These are phyloP conservation scores for Fusarium nodosum DNA, from an alignment of 2,329 filamentous ascomycete genomes.

Conservation along the genomic window DNA sequence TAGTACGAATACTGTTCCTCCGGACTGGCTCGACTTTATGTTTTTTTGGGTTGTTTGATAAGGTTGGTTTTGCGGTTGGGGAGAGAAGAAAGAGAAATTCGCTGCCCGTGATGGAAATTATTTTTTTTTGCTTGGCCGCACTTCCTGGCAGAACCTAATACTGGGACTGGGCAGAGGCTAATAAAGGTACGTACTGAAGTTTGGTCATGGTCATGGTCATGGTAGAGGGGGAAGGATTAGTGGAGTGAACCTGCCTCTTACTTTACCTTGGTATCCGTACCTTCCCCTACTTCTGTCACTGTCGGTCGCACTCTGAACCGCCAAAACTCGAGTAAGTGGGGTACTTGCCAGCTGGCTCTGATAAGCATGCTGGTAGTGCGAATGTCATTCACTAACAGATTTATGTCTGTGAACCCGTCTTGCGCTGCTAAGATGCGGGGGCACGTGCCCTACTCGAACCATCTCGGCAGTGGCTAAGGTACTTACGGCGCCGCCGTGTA, in stretches of 20 bases:
- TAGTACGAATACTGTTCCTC: conserved; percentile 71
- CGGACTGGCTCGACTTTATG: conserved; percentile 64
- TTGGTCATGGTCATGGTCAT: conserved; percentile 29
- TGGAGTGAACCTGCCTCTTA: conserved; percentile 45
- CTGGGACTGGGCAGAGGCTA: neutral
- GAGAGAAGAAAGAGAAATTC: conserved; percentile 59
- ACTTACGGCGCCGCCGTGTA: conserved; percentile 39
- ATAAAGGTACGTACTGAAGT: conserved; percentile 38
- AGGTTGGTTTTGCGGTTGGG: conserved; percentile 64
- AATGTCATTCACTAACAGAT: conserved; percentile 35
- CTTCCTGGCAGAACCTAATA: conserved; percentile 41
- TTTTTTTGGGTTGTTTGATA: conserved; percentile 61
- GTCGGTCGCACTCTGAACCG: conserved; percentile 19
- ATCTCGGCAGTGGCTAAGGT: conserved; percentile 43
- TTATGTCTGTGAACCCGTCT: neutral
- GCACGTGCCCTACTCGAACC: conserved; percentile 39
- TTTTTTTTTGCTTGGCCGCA: conserved; percentile 54
- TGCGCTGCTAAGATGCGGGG: conserved; percentile 20
- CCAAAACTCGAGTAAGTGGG: conserved; percentile 28
- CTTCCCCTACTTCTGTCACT: conserved; percentile 1
- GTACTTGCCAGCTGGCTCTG: conserved; percentile 33
- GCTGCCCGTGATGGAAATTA: conserved; percentile 49
- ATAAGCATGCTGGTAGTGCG: conserved; percentile 24
- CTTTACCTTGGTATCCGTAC: neutral
- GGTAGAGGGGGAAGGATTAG: conserved; percentile 46